These are phyloP conservation scores for Blastocystis sp. DNA, from an alignment of 352 stramenopile genomes.

Conservation along the genomic window DNA sequence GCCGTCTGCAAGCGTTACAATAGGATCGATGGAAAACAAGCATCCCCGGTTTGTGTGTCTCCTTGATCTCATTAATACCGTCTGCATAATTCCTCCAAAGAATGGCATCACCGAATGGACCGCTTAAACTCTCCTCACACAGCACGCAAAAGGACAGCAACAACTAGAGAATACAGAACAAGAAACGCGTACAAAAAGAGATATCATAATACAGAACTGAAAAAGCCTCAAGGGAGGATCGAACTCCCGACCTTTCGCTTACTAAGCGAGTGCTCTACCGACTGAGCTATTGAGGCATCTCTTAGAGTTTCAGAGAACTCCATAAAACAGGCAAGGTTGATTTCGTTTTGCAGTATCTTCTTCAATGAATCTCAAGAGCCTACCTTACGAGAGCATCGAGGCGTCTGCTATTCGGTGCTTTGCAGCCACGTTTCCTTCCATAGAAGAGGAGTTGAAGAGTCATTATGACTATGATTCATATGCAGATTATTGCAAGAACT, in stretches of 20 bases:
- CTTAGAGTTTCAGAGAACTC: not conserved
- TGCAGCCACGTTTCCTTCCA: not conserved
- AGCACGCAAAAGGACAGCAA: not conserved
- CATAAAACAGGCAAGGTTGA: not conserved
- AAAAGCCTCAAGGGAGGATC: slow-evolving; percentile 55
- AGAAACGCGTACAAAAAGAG: not conserved
- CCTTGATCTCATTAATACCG: not conserved
- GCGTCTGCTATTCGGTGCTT: not conserved
- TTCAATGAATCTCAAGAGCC: not conserved
- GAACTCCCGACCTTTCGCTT: slow-evolving; percentile 54
- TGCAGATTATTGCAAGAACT: not conserved
- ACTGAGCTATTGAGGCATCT: slow-evolving; percentile 48
- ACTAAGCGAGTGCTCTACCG: slow-evolving; percentile 55
- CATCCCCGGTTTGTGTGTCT: not conserved
- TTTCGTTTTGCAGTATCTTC: not conserved
- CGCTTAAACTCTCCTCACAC: not conserved
- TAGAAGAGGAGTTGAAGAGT: not conserved
- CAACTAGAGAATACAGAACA: not conserved
- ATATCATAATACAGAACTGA: not conserved
- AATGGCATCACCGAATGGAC: not conserved
- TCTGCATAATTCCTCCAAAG: not conserved
- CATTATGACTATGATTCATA: not conserved
- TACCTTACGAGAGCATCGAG: slow-evolving; percentile 4
- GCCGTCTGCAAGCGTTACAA: not conserved
- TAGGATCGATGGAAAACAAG: slow-evolving; percentile 13